A percentile compares a stretch with the other conserved stretches of the same genome.
These are phyloP conservation scores for Triticum dicoccoides DNA, from an alignment of 176 grass and related monocot species.

Conservation along the genomic window DNA sequence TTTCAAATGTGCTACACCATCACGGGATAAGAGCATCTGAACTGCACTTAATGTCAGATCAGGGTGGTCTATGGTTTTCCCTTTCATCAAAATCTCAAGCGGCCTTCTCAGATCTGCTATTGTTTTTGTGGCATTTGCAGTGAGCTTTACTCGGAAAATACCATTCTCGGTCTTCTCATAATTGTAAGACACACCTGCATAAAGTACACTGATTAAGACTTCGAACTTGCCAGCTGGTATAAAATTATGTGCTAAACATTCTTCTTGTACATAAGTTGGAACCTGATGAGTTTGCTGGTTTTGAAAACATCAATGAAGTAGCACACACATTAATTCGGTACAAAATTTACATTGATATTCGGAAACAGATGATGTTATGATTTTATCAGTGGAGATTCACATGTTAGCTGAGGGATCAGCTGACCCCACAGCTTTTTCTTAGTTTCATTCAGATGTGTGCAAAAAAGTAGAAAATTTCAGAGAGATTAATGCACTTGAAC, in stretches of 20 bases:
- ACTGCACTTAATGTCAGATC: conserved; percentile 49
- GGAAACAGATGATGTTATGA: background rate
- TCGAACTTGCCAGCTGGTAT: background rate
- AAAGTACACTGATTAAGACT: conserved; percentile 21
- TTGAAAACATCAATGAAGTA: background rate
- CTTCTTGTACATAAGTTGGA: background rate
- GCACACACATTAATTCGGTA: background rate
- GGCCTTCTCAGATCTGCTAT: conserved; percentile 81
- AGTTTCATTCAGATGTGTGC: no score
- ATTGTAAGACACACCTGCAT: conserved; percentile 75
- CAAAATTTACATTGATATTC: background rate
- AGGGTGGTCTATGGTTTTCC: conserved; percentile 75
- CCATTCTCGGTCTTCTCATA: conserved; percentile 66
- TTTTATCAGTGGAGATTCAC: no score
- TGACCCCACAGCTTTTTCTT: no score
- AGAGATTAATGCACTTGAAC: no score
- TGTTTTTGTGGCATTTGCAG: conserved; percentile 80
- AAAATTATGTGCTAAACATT: conserved; percentile 14
- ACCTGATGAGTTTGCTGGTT: no score
- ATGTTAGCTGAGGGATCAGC: no score
- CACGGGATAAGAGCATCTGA: conserved; percentile 60
- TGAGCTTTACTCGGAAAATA: conserved; percentile 52
- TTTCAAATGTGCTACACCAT: conserved; percentile 58
- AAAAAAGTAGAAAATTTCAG: no score
- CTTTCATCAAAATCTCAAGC: conserved; percentile 76